These are phyloP conservation scores for Calonectria honghensis DNA, from an alignment of 2,329 filamentous ascomycete species.

Conservation along the genomic window DNA sequence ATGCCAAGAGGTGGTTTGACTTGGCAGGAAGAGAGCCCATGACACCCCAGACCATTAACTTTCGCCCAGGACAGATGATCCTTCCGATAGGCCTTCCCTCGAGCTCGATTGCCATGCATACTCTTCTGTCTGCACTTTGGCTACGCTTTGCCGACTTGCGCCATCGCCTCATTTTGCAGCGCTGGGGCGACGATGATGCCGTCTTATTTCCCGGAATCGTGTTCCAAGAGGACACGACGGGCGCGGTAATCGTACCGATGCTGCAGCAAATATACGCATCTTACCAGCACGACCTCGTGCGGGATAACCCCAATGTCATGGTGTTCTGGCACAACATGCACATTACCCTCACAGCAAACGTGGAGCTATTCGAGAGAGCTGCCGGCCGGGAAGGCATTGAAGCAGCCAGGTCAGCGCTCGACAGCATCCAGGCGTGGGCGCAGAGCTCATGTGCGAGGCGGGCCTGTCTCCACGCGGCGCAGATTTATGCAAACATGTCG, in stretches of 20 bases:
- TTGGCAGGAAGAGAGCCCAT: conserved; percentile 1
- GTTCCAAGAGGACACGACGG: conserved; percentile 12
- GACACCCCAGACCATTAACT: background rate
- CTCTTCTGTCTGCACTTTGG: background rate
- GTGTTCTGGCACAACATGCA: conserved; percentile 23
- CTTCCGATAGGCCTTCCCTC: conserved; percentile 3
- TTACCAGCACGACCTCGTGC: conserved; percentile 14
- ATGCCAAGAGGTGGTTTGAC: background rate
- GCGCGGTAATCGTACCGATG: background rate
- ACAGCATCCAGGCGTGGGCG: conserved; percentile 1
- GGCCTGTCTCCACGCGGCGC: conserved; percentile 27
- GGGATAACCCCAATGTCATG: conserved; percentile 15
- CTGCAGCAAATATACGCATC: conserved; percentile 10
- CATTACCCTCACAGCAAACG: background rate
- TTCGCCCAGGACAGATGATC: conserved; percentile 14
- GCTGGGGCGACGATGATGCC: background rate
- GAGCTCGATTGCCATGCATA: conserved; percentile 5
- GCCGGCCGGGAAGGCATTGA: conserved; percentile 1
- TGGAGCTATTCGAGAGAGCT: conserved; percentile 6
- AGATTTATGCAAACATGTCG: conserved; percentile 29
- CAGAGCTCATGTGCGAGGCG: conserved; percentile 13
- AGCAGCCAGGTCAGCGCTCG: background rate
- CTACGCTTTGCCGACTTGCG: conserved; percentile 1
- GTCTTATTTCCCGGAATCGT: background rate
- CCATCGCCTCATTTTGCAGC: conserved; percentile 1